Evolutionary conservation across 371 early-diverging fungal genomes (phyloP).

Genomic region (Mortierella sp.): DNA sequence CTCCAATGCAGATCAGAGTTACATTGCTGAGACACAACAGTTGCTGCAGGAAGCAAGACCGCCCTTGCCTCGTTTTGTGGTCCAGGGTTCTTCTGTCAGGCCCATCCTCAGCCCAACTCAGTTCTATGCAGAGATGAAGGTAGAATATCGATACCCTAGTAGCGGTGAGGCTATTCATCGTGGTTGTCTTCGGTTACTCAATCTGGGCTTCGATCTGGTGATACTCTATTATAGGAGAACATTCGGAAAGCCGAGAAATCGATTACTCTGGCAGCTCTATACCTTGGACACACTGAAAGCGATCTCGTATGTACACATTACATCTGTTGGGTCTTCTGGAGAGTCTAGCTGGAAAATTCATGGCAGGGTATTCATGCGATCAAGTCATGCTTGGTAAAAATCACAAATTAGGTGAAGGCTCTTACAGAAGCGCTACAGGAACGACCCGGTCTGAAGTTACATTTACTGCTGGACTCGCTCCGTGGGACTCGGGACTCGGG

Average conservation of each 20-base stretch:
- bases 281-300: conserved; percentile 85
- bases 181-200: neutral
- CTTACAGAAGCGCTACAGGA: conserved; percentile 65
- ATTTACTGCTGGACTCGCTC: conserved; percentile 86
- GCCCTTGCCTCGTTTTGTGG: conserved; percentile 47
- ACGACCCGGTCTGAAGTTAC: conserved; percentile 66
- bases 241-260: conserved; percentile 77
- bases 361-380: too few relatives aligned
- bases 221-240: conserved; percentile 52
- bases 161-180: neutral
- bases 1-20: conserved; percentile 2
- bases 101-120: conserved; percentile 57
- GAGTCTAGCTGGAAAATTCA: too few relatives aligned
- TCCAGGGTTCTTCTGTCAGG: conserved; percentile 52
- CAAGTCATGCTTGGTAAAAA: neutral
- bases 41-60: conserved; percentile 40
- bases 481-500: conserved; percentile 82
- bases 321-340: too few relatives aligned
- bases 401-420: conserved; percentile 59
- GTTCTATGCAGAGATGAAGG: conserved; percentile 63
- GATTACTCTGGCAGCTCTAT: conserved; percentile 87
- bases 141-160: conserved; percentile 12
- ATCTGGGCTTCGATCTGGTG: neutral
- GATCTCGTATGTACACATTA: conserved; percentile 68
- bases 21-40: conserved; percentile 20